A percentile compares a stretch with the other conserved stretches of the same genome.
Conservation (phyloP, 805 yeast species). For the Blastobotrys muscicola region DNA sequence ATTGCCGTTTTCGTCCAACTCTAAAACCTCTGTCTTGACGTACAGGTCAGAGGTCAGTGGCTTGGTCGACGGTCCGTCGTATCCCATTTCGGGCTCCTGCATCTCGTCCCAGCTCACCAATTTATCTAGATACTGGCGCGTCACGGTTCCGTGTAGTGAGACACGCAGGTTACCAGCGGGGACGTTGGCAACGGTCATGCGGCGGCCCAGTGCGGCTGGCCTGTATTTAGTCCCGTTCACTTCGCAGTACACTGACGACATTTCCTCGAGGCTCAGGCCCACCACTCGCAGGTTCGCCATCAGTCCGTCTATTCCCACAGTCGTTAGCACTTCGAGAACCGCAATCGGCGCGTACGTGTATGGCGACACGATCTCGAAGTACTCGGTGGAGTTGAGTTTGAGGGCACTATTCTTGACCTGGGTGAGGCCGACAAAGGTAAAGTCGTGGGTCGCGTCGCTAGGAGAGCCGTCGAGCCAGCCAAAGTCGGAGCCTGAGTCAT, state of each 20-base stretch:
- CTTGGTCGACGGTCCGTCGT: neutral
- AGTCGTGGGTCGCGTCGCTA: neutral
- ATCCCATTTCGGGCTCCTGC: conserved; percentile 12
- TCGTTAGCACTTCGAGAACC: neutral
- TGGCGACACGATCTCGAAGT: conserved; percentile 17
- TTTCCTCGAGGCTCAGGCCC: no score
- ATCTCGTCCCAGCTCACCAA: conserved; percentile 14
- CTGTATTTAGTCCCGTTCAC: no score
- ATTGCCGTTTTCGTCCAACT: conserved; percentile 9
- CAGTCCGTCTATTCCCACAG: neutral
- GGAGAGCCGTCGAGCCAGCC: no score
- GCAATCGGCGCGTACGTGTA: conserved; percentile 15
- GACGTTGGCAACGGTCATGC: neutral
- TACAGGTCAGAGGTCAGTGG: neutral
- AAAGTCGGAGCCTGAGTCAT: no score
- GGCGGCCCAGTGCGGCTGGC: no score
- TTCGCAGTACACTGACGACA: no score
- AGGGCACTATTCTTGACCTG: no score
- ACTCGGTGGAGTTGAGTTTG: neutral
- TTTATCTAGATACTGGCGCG: conserved; percentile 3
- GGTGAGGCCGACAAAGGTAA: conserved; percentile 2
- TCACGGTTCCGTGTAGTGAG: conserved; percentile 3
- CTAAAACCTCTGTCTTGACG: conserved; percentile 3
- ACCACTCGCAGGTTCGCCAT: neutral
- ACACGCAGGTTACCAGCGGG: neutral